Conservation (phyloP, 305 asterid species). For the Lippia alba region DNA sequence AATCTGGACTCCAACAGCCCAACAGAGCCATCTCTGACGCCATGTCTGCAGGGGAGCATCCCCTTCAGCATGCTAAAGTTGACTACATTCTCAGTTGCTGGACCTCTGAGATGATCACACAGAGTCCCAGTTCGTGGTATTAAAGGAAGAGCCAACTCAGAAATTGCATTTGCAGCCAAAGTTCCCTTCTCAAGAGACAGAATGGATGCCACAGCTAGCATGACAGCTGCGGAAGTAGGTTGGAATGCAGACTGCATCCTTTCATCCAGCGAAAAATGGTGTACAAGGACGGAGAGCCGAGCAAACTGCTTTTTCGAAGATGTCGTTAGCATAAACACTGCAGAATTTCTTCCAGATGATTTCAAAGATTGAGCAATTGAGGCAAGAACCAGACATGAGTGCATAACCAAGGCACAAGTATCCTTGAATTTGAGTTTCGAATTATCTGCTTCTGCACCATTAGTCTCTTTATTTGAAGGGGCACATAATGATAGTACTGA, state of each 20-base stretch:
- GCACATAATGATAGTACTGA: slow-evolving; percentile 75
- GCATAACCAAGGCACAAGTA: slow-evolving; percentile 70
- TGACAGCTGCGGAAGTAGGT: slow-evolving; percentile 87
- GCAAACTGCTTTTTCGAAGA: slow-evolving; percentile 86
- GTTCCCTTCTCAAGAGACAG: slow-evolving; percentile 83
- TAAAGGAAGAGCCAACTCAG: slow-evolving; percentile 92
- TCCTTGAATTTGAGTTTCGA: slow-evolving; percentile 59
- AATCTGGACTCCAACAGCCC: slow-evolving; percentile 90
- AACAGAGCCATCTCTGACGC: slow-evolving; percentile 88
- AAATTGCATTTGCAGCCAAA: slow-evolving; percentile 64
- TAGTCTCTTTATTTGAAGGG: slow-evolving; percentile 73
- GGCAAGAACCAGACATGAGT: slow-evolving; percentile 81
- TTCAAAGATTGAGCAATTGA: slow-evolving; percentile 79
- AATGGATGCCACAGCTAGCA: slow-evolving; percentile 96
- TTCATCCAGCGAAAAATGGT: slow-evolving; percentile 81
- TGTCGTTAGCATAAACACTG: slow-evolving; percentile 84
- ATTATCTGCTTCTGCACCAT: slow-evolving; percentile 64
- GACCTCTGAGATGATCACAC: slow-evolving; percentile 81
- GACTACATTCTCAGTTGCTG: slow-evolving; percentile 52
- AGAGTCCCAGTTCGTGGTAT: slow-evolving; percentile 95
- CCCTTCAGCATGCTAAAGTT: slow-evolving; percentile 51
- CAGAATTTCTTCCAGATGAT: slow-evolving; percentile 87
- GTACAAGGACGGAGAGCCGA: slow-evolving; percentile 85
- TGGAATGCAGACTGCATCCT: slow-evolving; percentile 70
- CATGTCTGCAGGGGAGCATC: slow-evolving; percentile 86